Conservation (phyloP, 2,329 filamentous ascomycete genomes). For the Ceratocystis huliohia region DNA sequence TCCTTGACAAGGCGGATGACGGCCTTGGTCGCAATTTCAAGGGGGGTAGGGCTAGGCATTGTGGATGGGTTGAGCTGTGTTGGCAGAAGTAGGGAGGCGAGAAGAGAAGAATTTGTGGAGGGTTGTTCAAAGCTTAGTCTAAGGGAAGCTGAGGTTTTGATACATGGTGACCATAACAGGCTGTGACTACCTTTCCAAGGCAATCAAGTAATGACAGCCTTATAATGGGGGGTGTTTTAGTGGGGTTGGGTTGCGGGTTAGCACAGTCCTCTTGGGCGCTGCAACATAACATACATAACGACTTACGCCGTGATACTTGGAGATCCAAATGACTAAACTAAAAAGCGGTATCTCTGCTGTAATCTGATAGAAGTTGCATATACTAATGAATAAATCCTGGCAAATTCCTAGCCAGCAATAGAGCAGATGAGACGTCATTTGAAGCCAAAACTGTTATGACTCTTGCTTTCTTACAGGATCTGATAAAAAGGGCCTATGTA, state of each 20-base stretch:
- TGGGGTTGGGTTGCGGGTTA: not conserved
- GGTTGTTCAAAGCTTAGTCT: too few species aligned
- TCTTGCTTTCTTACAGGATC: not conserved
- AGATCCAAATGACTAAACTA: too few species aligned
- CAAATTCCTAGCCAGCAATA: too few species aligned
- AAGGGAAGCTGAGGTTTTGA: not conserved
- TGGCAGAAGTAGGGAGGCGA: not conserved
- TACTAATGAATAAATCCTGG: too few species aligned
- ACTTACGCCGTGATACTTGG: too few species aligned
- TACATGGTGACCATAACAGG: too few species aligned
- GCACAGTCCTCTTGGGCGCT: not conserved
- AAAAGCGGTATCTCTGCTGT: too few species aligned
- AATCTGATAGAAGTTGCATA: too few species aligned
- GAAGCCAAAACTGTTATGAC: too few species aligned
- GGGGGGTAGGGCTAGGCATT: constrained; percentile 66
- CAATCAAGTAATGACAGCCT: not conserved
- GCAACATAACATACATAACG: not conserved
- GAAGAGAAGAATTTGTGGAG: not conserved
- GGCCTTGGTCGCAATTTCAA: constrained; percentile 67
- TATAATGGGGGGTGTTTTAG: not conserved
- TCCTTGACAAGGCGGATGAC: constrained; percentile 82
- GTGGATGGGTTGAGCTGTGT: constrained; percentile 21
- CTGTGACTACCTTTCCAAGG: too few species aligned
- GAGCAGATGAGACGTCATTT: too few species aligned
- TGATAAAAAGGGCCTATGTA: constrained; percentile 1